Evolutionary conservation across 345 rosid species (phyloP).

Genomic region (Bruguiera parviflora): DNA sequence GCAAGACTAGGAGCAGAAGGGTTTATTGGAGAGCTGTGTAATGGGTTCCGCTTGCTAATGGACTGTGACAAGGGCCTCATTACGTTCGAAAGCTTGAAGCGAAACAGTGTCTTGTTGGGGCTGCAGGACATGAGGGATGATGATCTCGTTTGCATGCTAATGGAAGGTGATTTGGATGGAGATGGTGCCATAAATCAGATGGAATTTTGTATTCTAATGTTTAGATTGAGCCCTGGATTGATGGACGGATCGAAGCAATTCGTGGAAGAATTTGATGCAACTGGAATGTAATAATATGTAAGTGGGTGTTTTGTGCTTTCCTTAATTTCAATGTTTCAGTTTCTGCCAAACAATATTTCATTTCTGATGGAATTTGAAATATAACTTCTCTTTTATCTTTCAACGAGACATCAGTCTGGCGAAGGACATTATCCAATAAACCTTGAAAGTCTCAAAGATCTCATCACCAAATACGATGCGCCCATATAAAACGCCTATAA

Average conservation of each 20-base stretch:
- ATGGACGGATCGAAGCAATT: conserved; percentile 39
- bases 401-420: too few relatives aligned
- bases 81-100: conserved; percentile 67
- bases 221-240: conserved; percentile 55
- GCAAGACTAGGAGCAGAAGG: conserved; percentile 51
- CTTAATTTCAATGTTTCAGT: neutral
- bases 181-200: conserved; percentile 62
- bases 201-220: conserved; percentile 69
- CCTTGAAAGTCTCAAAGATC: too few relatives aligned
- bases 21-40: conserved; percentile 51
- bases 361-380: too few relatives aligned
- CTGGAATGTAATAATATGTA: neutral
- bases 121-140: conserved; percentile 54
- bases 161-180: conserved; percentile 63
- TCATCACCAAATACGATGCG: too few relatives aligned
- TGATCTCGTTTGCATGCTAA: conserved; percentile 55
- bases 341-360: too few relatives aligned
- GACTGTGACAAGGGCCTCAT: conserved; percentile 60
- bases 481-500: too few relatives aligned
- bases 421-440: too few relatives aligned
- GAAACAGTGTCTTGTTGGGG: conserved; percentile 50
- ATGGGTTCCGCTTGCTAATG: conserved; percentile 55
- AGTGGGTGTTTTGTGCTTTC: neutral
- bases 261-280: conserved; percentile 18
- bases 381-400: too few relatives aligned